Evolutionary conservation across 2,329 filamentous ascomycete species (phyloP), one percentile per base, ranked within the genome.

Genomic region (Diaporthe helianthi): DNA sequence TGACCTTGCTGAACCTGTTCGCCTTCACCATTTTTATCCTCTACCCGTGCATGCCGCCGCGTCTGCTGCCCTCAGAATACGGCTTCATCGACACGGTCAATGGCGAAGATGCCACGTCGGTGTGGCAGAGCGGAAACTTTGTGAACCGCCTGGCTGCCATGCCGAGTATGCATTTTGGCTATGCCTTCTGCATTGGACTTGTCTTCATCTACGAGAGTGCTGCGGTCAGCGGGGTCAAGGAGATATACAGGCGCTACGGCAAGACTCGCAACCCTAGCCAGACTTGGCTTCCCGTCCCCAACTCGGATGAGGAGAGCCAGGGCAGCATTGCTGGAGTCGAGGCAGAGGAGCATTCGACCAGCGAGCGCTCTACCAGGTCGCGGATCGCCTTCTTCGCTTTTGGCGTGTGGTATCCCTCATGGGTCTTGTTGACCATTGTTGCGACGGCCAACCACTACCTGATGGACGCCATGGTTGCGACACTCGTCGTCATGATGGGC

Each of bases 401-500:
- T 19, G 86, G 86, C 36, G 69, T 88, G 22, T 78, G 80, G 55
- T 89, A 89, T 73, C 86, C 86, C 1, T 73, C 77, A 6, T 83
- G 85, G 74, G 86, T 89, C 64, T 75, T 89, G 60, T 80, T 84
- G 0, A 85, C 84, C 36, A 90, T 90, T 70, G 84, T 90, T 33
- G 84, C 87, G 19, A 90, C 87, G 0, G 88, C 87, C 41, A 90
- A 90, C 73, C 88, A 85, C 73, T 85, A 92, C 76, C 85, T 91
- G 55, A 82, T 92, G 5, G 90, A 92, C 77, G 89, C 90, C 0
- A 82, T 90, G 24, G 90, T 88, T 1, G 89, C 90, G 0, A 84
- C 86, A 0, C 73, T 86, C 22, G 88, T 92, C 3, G 90, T 89
- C 55, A 81, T 82, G 0, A 72, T 90, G 12, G 88, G 88, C 0